Evolutionary conservation across 192 early-diverging fungal species (phyloP).

Genomic region (Lobosporangium transversale): DNA sequence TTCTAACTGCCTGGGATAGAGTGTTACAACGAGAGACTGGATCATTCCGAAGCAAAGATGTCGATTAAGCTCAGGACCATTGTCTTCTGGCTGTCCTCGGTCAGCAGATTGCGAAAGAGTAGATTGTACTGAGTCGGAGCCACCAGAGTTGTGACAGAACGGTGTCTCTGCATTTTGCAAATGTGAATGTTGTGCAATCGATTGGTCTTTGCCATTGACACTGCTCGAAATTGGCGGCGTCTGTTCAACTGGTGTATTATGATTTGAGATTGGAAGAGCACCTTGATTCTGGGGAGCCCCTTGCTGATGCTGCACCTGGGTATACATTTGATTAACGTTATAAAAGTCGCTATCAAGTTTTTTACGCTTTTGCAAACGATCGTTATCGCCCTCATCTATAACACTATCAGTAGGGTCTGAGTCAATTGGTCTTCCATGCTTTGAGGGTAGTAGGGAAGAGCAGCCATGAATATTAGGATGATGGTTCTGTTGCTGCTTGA

Average conservation of each 20-base stretch:
- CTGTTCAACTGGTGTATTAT: background rate
- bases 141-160: background rate
- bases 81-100: background rate
- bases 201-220: background rate
- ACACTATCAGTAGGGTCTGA: background rate
- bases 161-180: no score
- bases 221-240: slow-evolving; percentile 11
- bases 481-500: background rate
- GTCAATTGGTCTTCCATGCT: slow-evolving; percentile 15
- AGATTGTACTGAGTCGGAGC: background rate
- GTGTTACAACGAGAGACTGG: slow-evolving; percentile 36
- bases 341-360: background rate
- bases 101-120: no score
- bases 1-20: slow-evolving; percentile 48
- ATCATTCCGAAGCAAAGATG: slow-evolving; percentile 55
- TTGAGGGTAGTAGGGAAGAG: background rate
- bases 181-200: background rate
- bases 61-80: slow-evolving; percentile 4
- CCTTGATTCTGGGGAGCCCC: background rate
- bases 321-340: background rate
- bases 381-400: background rate
- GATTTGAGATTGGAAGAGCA: background rate
- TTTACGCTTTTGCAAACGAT: slow-evolving; percentile 11
- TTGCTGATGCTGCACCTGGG: background rate
- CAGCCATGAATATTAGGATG: background rate